phyloP scores from a whole-genome alignment of 106 monocot species.

The Acanthochlamys bracteata region DNA sequence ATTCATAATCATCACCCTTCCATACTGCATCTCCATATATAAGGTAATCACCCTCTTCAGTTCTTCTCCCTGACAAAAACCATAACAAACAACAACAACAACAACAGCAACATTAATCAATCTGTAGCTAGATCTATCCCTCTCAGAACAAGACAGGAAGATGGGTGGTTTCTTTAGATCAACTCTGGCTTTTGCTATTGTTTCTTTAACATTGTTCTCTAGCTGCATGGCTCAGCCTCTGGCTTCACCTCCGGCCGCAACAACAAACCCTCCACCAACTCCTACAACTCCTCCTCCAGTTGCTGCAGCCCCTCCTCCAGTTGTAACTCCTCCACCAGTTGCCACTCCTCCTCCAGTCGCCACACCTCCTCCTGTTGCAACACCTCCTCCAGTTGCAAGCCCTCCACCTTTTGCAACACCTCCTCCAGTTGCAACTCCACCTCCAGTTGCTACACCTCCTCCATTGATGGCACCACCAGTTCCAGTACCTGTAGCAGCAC shows the following conservation, averaged over 20 bases:
- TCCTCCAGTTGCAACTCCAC: slow-evolving; percentile 3
- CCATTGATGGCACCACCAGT: slow-evolving; percentile 1
- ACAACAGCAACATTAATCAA: too few species aligned
- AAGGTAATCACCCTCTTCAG: too few species aligned
- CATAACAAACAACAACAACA: too few species aligned
- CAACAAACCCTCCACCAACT: slow-evolving; percentile 5
- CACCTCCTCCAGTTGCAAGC: slow-evolving; percentile 1
- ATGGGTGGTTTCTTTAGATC: too few species aligned
- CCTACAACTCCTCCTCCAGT: neutral
- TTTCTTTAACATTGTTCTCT: neutral
- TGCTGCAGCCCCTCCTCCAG: slow-evolving; percentile 7
- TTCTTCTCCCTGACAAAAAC: too few species aligned
- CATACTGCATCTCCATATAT: too few species aligned
- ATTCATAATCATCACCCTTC: too few species aligned
- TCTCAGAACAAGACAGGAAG: too few species aligned
- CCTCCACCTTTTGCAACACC: slow-evolving; percentile 8
- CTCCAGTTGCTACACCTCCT: neutral
- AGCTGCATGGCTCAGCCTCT: neutral
- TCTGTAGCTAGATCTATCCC: too few species aligned
- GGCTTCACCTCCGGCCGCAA: slow-evolving; percentile 4
- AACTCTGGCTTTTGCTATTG: neutral
- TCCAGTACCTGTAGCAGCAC: slow-evolving; percentile 2
- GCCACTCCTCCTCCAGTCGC: neutral
- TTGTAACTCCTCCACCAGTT: neutral
- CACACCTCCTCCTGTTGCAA: neutral